Evolutionary conservation across 2,329 filamentous ascomycete genomes (phyloP).

Genomic region (Ophiosphaerella narmari): DNA sequence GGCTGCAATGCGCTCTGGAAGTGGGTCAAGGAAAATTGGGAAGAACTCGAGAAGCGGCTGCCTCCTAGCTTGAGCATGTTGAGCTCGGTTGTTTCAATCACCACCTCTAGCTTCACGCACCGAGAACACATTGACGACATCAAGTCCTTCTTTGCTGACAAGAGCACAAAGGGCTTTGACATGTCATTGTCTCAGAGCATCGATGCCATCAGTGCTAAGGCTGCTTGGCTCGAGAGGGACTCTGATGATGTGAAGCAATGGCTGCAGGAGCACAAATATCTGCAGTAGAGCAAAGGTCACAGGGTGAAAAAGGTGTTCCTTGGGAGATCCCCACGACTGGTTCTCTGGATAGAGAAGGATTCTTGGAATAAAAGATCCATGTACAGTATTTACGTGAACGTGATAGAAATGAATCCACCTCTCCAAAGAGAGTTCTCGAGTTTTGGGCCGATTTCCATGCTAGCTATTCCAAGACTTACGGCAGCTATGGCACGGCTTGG

Average conservation of each 20-base stretch:
- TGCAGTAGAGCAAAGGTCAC: conserved; percentile 34
- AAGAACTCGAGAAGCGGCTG: conserved; percentile 76
- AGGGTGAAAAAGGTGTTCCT: too few species aligned
- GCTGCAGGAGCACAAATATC: conserved; percentile 69
- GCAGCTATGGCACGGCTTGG: not conserved
- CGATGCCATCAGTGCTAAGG: conserved; percentile 83
- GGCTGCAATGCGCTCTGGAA: conserved; percentile 80
- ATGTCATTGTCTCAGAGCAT: conserved; percentile 87
- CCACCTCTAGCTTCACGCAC: conserved; percentile 78
- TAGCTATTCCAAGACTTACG: not conserved
- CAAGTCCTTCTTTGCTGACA: conserved; percentile 77
- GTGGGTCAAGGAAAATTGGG: conserved; percentile 90
- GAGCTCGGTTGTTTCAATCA: conserved; percentile 80
- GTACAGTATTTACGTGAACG: not conserved
- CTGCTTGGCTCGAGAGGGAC: conserved; percentile 79
- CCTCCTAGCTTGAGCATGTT: conserved; percentile 88
- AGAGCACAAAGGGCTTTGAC: conserved; percentile 87
- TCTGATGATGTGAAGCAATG: conserved; percentile 74
- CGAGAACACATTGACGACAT: conserved; percentile 76
- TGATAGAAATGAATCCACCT: not conserved
- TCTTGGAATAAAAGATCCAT: not conserved
- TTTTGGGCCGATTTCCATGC: not conserved
- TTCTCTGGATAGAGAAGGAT: not conserved
- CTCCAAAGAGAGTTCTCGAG: not conserved
- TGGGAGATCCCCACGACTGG: not conserved